Evolutionary conservation across 1,284 basidiomycete genomes (phyloP).

Genomic region (Boletellus deceptivus): DNA sequence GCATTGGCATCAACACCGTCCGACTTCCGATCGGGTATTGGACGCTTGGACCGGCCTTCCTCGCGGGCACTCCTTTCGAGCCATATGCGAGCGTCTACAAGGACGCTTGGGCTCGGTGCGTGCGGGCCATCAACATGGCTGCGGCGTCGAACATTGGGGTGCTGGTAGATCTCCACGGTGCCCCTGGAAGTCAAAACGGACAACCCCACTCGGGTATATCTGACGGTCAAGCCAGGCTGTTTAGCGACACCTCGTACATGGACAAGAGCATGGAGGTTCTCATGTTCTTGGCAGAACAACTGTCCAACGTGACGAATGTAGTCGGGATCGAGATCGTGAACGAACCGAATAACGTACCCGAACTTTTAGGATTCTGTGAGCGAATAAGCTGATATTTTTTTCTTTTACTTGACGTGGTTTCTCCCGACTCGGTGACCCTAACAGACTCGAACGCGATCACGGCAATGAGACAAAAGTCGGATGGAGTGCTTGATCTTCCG

Average conservation of each 20-base stretch:
- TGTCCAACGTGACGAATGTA: slow-evolving; percentile 67
- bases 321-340: slow-evolving; percentile 78
- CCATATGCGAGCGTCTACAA: slow-evolving; percentile 58
- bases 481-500: slow-evolving; percentile 45
- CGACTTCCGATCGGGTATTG: slow-evolving; percentile 72
- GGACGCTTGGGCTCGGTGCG: slow-evolving; percentile 59
- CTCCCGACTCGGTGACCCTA: not conserved
- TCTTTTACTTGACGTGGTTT: too few relatives aligned
- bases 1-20: slow-evolving; percentile 72
- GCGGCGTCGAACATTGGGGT: slow-evolving; percentile 38
- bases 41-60: slow-evolving; percentile 48
- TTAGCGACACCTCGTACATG: slow-evolving; percentile 48
- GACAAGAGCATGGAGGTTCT: slow-evolving; percentile 61
- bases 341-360: slow-evolving; percentile 57
- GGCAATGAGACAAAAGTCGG: slow-evolving; percentile 24
- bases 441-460: slow-evolving; percentile 22
- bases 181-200: slow-evolving; percentile 58
- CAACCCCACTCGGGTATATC: slow-evolving; percentile 72
- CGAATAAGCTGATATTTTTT: not conserved
- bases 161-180: slow-evolving; percentile 36
- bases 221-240: slow-evolving; percentile 57
- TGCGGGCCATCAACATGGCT: slow-evolving; percentile 69
- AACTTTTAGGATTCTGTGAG: slow-evolving; percentile 56
- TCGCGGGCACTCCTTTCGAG: slow-evolving; percentile 52
- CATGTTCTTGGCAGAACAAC: slow-evolving; percentile 52